Evolutionary conservation across 202 grass and related monocot genomes (phyloP), one percentile per base, ranked within the genome.

Genomic region (Alloteropsis angusta): DNA sequence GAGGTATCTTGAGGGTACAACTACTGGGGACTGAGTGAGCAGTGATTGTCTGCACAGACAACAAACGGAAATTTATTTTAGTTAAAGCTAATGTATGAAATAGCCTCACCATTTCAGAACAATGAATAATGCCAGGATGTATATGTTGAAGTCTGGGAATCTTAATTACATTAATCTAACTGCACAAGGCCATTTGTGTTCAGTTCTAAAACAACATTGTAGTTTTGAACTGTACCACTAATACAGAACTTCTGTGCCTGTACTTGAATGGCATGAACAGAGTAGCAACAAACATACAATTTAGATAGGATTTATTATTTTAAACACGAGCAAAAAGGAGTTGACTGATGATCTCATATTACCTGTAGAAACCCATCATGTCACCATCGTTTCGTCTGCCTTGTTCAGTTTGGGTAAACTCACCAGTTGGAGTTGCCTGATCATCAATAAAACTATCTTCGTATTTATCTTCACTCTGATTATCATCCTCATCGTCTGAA

Each of bases 371-470:
- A 63, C 79, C 82, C 75, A 91, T 79, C 76, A 87, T 89, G 37
- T 93, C 90, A 60, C 78, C 64, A 73, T 55, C 55, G n/a, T 82
- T 65, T 85, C 36, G 44, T 72, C 23, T n/a, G 44, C 23, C 78
- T 79, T 82, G 82, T 86, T 84, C 67, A 46, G 50, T 76, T 74
- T 87, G 87, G 36, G 75, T 82, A 56, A 80, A 85, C 89, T 55
- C 59, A 14, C 57, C 84, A 12, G 85, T 70, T 63, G 75, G 83
- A 78, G 84, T 94, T 86, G 57, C 71, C 56, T 68, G 75, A 72
- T 93, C 92, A 85, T 95, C 87, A 74, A 91, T 95, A 83, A 95
- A 93, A 66, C 92, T 98, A 68, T 89, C 87, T 79, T 98, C 87
- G 5, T 95, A 98, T 87, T 84, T 86, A 63, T 93, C 84, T n/a